Percentiles rank a stretch among this genome's conserved stretches.
phyloP scores from a whole-genome alignment of 805 yeast species.

The Teunomyces cretensis region DNA sequence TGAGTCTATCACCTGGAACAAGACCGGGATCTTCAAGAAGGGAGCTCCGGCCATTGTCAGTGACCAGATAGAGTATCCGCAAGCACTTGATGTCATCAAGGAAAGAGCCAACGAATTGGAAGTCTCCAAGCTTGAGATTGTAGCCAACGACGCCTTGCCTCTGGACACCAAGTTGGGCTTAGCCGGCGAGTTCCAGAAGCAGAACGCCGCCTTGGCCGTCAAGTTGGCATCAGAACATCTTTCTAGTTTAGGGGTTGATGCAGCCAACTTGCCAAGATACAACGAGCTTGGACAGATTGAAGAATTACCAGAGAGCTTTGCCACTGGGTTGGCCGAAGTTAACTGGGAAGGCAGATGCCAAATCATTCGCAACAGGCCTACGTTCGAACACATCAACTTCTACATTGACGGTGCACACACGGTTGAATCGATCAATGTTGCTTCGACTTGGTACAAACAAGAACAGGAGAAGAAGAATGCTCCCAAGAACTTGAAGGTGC shows the following conservation, averaged over 20 bases:
- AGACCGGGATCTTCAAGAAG: constrained; percentile 85
- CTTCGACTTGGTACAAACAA: constrained; percentile 71
- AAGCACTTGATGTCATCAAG: constrained; percentile 54
- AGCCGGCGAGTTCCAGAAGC: constrained; percentile 79
- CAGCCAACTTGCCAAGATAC: constrained; percentile 23
- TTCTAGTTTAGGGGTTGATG: constrained; percentile 41
- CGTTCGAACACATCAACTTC: constrained; percentile 59
- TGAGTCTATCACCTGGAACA: constrained; percentile 92
- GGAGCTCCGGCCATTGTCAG: constrained; percentile 66
- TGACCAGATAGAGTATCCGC: constrained; percentile 51
- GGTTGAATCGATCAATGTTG: constrained; percentile 77
- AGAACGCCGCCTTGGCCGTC: constrained; percentile 87
- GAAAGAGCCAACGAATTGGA: constrained; percentile 69
- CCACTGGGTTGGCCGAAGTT: constrained; percentile 62
- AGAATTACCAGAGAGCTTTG: constrained; percentile 49
- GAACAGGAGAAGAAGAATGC: constrained; percentile 13
- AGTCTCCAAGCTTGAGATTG: constrained; percentile 46
- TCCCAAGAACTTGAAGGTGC: constrained; percentile 43
- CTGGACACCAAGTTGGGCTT: constrained; percentile 60
- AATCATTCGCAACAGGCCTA: constrained; percentile 47
- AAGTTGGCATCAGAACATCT: constrained; percentile 66
- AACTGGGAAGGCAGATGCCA: constrained; percentile 98
- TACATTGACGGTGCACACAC: constrained; percentile 96
- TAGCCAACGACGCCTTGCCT: constrained; percentile 43
- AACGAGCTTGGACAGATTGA: constrained; percentile 14